These are phyloP conservation scores for Discostella pseudostelligera DNA, from an alignment of 108 stramenopile species.

Conservation along the genomic window DNA sequence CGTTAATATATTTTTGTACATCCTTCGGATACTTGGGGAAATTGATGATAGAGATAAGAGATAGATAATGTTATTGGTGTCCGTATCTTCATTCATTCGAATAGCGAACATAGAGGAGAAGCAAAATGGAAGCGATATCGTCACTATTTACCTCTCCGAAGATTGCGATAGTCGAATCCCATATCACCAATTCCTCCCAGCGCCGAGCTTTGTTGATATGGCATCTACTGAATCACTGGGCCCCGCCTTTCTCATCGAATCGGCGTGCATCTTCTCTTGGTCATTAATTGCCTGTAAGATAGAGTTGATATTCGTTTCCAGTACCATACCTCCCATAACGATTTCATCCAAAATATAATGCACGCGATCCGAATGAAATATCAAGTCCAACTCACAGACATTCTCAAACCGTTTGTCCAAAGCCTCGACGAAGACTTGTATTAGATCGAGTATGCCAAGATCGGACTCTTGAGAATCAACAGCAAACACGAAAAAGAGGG, in stretches of 20 bases:
- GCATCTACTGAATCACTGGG: constrained; percentile 49
- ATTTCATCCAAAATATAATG: constrained; percentile 95
- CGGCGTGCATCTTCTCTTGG: constrained; percentile 89
- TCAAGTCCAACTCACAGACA: constrained; percentile 99
- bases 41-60: constrained; percentile 48
- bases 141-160: too few relatives aligned
- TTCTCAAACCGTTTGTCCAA: constrained; percentile 99
- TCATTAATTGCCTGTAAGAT: constrained; percentile 93
- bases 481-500: constrained; percentile 98
- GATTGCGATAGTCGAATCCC: too few relatives aligned
- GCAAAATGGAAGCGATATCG: too few relatives aligned
- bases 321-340: constrained; percentile 99
- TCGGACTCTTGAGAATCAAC: constrained; percentile 97
- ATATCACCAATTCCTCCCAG: constrained; percentile 47
- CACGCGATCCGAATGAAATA: constrained; percentile 96
- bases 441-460: constrained; percentile 98
- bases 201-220: constrained; percentile 47
- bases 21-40: constrained; percentile 77
- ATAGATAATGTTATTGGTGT: too few relatives aligned
- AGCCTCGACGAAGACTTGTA: constrained; percentile 99
- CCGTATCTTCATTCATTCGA: too few relatives aligned
- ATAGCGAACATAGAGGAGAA: too few relatives aligned
- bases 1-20: constrained; percentile 90
- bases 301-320: constrained; percentile 95
- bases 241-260: constrained; percentile 62